A percentile compares a stretch with the other conserved stretches of the same genome.
These are phyloP conservation scores for Ganoderma lucidum DNA, from an alignment of 1,284 basidiomycete genomes.

Conservation along the genomic window DNA sequence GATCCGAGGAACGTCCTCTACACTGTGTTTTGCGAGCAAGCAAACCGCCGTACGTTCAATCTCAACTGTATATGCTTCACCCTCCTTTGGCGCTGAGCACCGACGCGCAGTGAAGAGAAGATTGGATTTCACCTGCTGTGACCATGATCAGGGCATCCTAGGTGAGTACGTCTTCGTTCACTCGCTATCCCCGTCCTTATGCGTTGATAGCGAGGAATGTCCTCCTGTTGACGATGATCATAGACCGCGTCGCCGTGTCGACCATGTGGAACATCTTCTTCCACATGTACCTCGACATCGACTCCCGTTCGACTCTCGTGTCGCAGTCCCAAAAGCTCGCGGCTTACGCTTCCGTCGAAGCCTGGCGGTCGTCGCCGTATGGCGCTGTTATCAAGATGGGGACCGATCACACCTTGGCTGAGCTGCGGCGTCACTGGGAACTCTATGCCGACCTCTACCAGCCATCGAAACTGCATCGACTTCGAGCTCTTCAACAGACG, in stretches of 20 bases:
- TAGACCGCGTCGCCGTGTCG: conserved; percentile 39
- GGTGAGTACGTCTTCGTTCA: conserved; percentile 44
- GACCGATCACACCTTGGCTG: conserved; percentile 49
- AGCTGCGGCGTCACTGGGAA: conserved; percentile 54
- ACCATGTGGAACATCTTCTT: conserved; percentile 66
- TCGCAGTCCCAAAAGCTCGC: conserved; percentile 55
- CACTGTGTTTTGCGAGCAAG: conserved; percentile 44
- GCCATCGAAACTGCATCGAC: conserved; percentile 21
- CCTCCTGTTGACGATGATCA: conserved; percentile 45
- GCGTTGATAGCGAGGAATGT: conserved; percentile 49
- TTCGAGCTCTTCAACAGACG: conserved; percentile 28
- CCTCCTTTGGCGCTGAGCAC: neutral
- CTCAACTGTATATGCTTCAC: conserved; percentile 2
- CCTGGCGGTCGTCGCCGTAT: conserved; percentile 55
- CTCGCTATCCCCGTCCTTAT: too few relatives aligned
- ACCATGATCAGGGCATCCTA: conserved; percentile 62
- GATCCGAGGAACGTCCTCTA: conserved; percentile 64
- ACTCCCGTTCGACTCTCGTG: conserved; percentile 47
- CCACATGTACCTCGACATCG: conserved; percentile 58
- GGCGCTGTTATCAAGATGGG: conserved; percentile 47
- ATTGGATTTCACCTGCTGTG: conserved; percentile 68
- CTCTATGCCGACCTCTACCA: conserved; percentile 26
- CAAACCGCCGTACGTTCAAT: conserved; percentile 25
- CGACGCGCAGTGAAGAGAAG: conserved; percentile 36
- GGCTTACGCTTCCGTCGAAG: conserved; percentile 43